Evolutionary conservation across 2,329 filamentous ascomycete genomes (phyloP), one percentile per base, ranked within the genome.

Genomic region (Aureobasidium sp.): DNA sequence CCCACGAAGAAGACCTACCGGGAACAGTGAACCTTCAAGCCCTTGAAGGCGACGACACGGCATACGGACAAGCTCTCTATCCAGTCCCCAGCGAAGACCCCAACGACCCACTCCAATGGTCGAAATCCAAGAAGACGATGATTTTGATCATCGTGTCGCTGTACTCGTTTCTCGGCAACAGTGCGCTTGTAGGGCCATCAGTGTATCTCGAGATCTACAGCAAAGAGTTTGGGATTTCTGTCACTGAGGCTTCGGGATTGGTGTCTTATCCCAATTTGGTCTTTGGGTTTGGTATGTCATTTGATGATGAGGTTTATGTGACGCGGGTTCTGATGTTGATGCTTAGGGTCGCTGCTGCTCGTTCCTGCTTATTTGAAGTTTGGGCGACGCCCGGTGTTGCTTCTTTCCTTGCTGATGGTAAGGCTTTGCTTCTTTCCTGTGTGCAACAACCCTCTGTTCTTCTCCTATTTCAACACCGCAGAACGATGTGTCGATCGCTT

Each of bases 21-120:
- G 82, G 82, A 4, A 85, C 82, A 0, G 82, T 84, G 45, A 79
- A 84, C 67, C 73, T 85, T 17, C 72, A 76, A 60, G 78, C 76
- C 12, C 70, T 62, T 76, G 82, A 84, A 73, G 83, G 82, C 49
- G 82, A 85, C 67, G 82, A 85, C 66, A 82, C 82, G 0, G 82
- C 75, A 0, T 82, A 83, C 63, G 84, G 84, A 25, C 83, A 85
- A 69, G 83, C 84, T 2, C 75, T 86, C 3, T 86, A 81, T 66
- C 83, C 84, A 1, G 83, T 85, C 0, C 83, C 84, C 1, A 81
- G 82, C 1, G 79, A 84, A 61, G 83, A 85, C 66, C 83, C 83
- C 1, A 86, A 86, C 63, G 83, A 86, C 68, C 83, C 83, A 8
- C 74, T 85, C 11, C 79, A 83, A 75, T 86, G 83, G 84, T 69